Conservation (phyloP, 2,329 filamentous ascomycete genomes). For the Trichoderma koningiopsis region DNA sequence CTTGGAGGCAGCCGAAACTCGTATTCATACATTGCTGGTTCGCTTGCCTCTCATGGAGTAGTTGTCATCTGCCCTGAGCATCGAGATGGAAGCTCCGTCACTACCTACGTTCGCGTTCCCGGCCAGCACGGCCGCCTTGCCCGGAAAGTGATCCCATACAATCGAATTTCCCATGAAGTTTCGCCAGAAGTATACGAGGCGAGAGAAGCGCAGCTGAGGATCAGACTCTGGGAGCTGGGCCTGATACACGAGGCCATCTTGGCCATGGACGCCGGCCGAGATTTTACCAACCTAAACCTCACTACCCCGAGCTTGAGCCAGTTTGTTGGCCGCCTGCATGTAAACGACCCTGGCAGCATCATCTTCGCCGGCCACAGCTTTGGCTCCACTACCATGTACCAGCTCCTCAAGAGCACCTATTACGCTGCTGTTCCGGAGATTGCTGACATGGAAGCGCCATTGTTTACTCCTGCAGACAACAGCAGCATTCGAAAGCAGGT, state of each 20-base stretch:
- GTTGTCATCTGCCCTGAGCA: slow-evolving; percentile 83
- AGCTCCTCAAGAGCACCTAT: slow-evolving; percentile 78
- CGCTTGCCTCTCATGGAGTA: slow-evolving; percentile 77
- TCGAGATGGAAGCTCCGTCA: slow-evolving; percentile 75
- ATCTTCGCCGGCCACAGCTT: slow-evolving; percentile 82
- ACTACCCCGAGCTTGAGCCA: slow-evolving; percentile 54
- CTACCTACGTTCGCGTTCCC: slow-evolving; percentile 70
- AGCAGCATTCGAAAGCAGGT: slow-evolving; percentile 66
- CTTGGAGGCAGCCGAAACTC: slow-evolving; percentile 79
- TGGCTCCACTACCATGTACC: slow-evolving; percentile 71
- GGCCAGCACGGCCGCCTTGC: slow-evolving; percentile 43
- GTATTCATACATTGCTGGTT: slow-evolving; percentile 81
- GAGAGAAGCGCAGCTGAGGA: slow-evolving; percentile 71
- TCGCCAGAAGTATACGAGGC: slow-evolving; percentile 65
- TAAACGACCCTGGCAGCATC: slow-evolving; percentile 71
- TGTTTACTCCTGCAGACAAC: slow-evolving; percentile 60
- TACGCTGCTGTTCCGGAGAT: slow-evolving; percentile 58
- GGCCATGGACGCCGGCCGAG: slow-evolving; percentile 61
- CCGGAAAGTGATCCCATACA: slow-evolving; percentile 49
- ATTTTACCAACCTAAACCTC: slow-evolving; percentile 56
- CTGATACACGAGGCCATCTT: slow-evolving; percentile 68
- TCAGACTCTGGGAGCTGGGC: slow-evolving; percentile 78
- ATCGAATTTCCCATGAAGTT: slow-evolving; percentile 62
- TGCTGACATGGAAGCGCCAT: slow-evolving; percentile 52
- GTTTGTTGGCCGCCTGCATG: slow-evolving; percentile 64